Percentiles rank a stretch among this genome's conserved stretches.
Evolutionary conservation across 768 basidiomycete genomes (phyloP).

Genomic region (Leccinum subgranulosum): DNA sequence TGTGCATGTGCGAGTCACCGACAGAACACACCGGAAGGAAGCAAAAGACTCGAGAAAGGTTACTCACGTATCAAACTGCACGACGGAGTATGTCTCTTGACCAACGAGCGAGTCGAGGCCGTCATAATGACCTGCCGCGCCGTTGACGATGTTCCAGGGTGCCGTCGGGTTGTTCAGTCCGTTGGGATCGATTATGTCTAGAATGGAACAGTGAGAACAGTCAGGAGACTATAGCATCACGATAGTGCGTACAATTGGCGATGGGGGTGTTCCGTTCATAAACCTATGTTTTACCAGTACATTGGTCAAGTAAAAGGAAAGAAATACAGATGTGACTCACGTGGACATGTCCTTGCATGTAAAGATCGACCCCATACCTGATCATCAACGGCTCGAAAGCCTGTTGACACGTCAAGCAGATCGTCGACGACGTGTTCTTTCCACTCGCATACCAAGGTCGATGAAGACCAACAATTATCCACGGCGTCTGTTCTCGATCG

Average conservation of each 20-base stretch:
- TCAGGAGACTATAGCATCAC: background rate
- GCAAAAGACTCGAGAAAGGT: background rate
- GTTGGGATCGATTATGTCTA: conserved; percentile 20
- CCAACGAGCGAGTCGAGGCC: conserved; percentile 19
- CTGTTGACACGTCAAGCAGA: conserved; percentile 20
- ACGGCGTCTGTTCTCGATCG: conserved; percentile 24
- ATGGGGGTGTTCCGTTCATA: conserved; percentile 28
- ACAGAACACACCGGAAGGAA: too few species aligned
- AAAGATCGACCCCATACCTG: conserved; percentile 30
- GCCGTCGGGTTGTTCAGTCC: conserved; percentile 24
- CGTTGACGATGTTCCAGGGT: conserved; percentile 28
- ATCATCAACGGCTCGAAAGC: conserved; percentile 31
- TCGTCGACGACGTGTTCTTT: conserved; percentile 1
- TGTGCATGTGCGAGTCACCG: too few species aligned
- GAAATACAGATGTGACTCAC: conserved; percentile 7
- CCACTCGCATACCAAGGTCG: conserved; percentile 25
- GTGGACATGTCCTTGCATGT: conserved; percentile 29
- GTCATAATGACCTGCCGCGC: conserved; percentile 27
- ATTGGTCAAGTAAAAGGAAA: background rate
- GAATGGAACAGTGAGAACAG: too few species aligned
- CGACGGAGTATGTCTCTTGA: conserved; percentile 1
- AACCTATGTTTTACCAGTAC: background rate
- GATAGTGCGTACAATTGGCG: conserved; percentile 20
- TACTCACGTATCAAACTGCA: conserved; percentile 13
- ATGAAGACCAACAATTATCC: conserved; percentile 28